These are phyloP conservation scores for Polysphondylium violaceum DNA, from an alignment of 78 protist species.

Conservation along the genomic window DNA sequence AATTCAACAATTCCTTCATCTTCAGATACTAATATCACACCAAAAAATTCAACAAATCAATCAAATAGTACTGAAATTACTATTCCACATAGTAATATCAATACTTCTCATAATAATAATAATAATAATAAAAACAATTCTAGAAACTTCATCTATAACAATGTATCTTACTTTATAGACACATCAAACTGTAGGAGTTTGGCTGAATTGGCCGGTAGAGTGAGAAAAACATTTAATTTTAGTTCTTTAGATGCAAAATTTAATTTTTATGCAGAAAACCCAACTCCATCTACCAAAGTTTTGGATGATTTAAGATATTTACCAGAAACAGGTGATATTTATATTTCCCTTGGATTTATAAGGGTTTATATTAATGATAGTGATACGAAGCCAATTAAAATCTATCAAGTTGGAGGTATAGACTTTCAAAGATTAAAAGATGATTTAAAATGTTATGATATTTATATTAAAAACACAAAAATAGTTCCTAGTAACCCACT, in stretches of 20 bases:
- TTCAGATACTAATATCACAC: background rate
- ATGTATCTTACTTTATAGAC: background rate
- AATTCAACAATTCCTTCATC: constrained; percentile 7
- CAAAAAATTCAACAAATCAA: background rate
- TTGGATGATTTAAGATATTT: background rate
- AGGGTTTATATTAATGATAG: background rate
- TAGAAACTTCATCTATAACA: background rate
- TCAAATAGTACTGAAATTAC: background rate
- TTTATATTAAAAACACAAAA: background rate
- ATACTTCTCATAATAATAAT: too few relatives aligned
- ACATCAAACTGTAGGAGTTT: background rate
- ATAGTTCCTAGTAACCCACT: background rate
- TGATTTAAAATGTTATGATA: background rate
- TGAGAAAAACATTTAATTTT: background rate
- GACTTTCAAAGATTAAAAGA: background rate
- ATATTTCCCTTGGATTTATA: background rate
- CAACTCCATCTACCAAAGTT: background rate
- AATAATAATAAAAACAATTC: too few relatives aligned
- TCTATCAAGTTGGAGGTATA: background rate
- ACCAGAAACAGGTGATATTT: background rate
- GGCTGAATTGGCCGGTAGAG: background rate
- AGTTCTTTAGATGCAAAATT: too few relatives aligned
- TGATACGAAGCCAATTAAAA: background rate
- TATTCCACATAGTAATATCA: background rate
- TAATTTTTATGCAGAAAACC: background rate